Conservation (phyloP, 805 yeast genomes). For the Wilhelminamyces savonicus region DNA sequence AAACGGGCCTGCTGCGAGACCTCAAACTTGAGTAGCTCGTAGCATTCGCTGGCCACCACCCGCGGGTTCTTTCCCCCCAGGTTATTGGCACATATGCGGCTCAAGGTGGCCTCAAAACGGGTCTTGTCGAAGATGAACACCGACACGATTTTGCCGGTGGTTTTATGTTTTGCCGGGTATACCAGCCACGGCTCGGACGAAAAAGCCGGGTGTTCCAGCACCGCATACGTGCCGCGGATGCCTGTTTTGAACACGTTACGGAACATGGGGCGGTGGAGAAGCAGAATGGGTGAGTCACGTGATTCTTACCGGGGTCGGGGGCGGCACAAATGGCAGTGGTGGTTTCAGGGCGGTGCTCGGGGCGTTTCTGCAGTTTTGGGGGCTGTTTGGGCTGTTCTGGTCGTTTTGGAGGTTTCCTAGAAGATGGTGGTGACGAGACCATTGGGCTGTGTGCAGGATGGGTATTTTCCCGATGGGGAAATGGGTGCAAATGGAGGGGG, state of each 20-base stretch:
- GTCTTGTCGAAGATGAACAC: constrained; percentile 85
- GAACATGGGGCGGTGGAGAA: constrained; percentile 33
- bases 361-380: no score
- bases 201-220: constrained; percentile 67
- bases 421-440: no score
- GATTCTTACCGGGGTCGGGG: not conserved
- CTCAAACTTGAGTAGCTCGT: constrained; percentile 59
- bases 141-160: constrained; percentile 58
- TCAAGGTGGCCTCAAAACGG: constrained; percentile 53
- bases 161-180: constrained; percentile 73
- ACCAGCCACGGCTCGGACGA: constrained; percentile 78
- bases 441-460: no score
- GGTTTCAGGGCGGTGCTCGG: not conserved
- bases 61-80: constrained; percentile 38
- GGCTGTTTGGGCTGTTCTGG: no score
- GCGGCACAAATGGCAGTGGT: not conserved
- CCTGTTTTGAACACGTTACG: constrained; percentile 51
- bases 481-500: no score
- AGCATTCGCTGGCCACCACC: constrained; percentile 53
- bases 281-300: not conserved
- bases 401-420: no score
- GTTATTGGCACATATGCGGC: constrained; percentile 24
- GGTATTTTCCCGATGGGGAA: no score
- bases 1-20: constrained; percentile 69
- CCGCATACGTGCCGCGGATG: constrained; percentile 59